Base-by-base conservation (phyloP, 2,329 filamentous ascomycete species). In the Trichoderma oligosporum region DNA sequence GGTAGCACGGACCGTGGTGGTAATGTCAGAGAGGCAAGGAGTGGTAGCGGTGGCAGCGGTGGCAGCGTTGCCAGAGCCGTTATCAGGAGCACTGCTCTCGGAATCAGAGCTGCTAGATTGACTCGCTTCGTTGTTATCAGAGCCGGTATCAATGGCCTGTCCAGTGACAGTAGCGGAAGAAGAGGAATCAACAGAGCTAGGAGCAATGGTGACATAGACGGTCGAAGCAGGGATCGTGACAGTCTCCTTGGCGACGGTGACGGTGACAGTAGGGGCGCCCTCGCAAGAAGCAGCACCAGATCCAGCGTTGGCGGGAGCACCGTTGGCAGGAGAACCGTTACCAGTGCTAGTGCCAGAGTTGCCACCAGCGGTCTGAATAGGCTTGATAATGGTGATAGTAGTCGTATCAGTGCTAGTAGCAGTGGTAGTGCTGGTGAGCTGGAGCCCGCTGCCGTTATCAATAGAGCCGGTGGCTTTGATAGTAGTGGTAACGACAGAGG, bases 401-500 rank as follows among this genome's bases (percentile, higher is more conserved):
- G 72, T 74, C 31, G 65, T 61, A 46, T 70, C 75, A 52, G 64
- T 67, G 62, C 73, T 75, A 42, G 66, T 63, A 53, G 72, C 74
- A 46, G 64, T 67, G 55, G 74, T 76, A 16, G 73, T 73, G n/a
- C n/a, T n/a, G 56, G 73, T 74, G 20, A 61, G 57, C 46, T 73
- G 68, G 14, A 58, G 57, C 25, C 60, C 31, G 25, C 22, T 31
- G 18, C 58, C 46, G 39, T 38, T 46, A 44, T 52, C 56, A 44
- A 56, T 51, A 31, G 60, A 56, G 64, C 63, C 62, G 24, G 66
- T 78, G 60, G 73, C 70, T 51, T 68, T 76, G 60, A 80, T 67
- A 57, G 76, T 73, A 65, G 75, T 77, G 61, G 69, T 71, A 72
- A 76, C 61, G 66, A 76, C 51, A 24, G 63, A 64, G 58, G 66